Conservation (phyloP, 345 rosid species). For the Populus simonii region DNA sequence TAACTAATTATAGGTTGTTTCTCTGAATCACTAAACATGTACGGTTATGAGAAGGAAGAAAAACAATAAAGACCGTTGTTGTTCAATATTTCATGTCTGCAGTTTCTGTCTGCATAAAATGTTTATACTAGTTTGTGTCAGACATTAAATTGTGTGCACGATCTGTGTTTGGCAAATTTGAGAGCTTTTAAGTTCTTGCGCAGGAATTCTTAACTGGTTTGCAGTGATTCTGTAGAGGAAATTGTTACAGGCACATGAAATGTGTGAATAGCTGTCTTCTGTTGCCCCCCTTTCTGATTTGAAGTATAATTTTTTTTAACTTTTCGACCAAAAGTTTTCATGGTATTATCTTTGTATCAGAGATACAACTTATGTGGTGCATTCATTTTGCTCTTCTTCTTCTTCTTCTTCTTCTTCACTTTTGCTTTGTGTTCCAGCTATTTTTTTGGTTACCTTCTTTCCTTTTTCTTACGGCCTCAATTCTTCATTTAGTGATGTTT, state of each 20-base stretch:
- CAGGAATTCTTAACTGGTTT: neutral
- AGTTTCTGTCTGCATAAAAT: neutral
- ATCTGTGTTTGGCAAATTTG: neutral
- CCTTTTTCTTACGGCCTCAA: neutral
- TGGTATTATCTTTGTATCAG: neutral
- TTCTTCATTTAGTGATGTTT: conserved; percentile 2
- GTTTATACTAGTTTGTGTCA: neutral
- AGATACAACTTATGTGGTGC: neutral
- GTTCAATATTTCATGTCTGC: neutral
- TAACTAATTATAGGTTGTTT: neutral
- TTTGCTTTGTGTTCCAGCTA: neutral
- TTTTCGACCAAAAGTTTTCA: neutral
- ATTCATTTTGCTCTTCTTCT: neutral
- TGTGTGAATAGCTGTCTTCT: neutral
- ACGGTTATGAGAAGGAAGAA: neutral
- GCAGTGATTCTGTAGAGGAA: neutral
- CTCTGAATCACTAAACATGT: neutral
- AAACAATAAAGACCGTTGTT: neutral
- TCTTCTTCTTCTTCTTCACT: neutral
- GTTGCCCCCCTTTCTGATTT: too few relatives aligned
- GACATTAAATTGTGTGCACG: neutral
- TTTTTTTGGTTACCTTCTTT: neutral
- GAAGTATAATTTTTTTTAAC: neutral
- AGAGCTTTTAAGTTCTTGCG: neutral
- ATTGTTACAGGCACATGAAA: neutral